Base-by-base conservation (phyloP, 176 grass and related monocot genomes). In the Cenchrus americanus region DNA sequence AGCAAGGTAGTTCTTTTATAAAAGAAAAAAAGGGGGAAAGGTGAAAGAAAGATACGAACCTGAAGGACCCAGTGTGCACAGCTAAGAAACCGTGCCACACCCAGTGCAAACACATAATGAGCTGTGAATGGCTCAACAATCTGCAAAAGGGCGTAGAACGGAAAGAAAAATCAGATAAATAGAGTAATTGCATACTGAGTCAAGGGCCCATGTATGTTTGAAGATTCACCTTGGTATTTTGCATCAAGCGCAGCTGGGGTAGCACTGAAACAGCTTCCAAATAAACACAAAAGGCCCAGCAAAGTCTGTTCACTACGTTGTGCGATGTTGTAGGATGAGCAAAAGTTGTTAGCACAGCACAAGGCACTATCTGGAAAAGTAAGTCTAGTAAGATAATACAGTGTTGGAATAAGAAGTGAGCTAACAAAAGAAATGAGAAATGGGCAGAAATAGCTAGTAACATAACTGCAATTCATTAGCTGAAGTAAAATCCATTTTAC, bases 21-120 rank as follows among this genome's bases (percentile, higher is more conserved):
- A 52, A 5, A 57, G 84, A 87, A 51, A 1, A 1, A 18, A 52
- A 73, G 5, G 23, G 23, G 12, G 8, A 42, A 24, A 59, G 67
- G 13, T 26, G 50, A 44, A 6, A 67, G 13, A 70, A 30, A 57
- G 30, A 81, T 80, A 86, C 83, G 19, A 86, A 99, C 96, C 96
- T 99, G 96, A 92, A 99, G 89, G 46, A 96, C 93, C 96, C 96
- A 99, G 81, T 99, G 96, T 78, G 93, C 96, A 72, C 96, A 99
- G 71, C 89, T 99, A 83, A 99, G 86, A 90, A 99, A 99, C 87
- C 96, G 94, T 83, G 96, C 93, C 59, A 99, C 86, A 13, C 96
- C 96, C 74, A 99, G 82, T 15, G 96, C 96, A 87, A 99, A 99
- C 72, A 99, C 96, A 71, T 99, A 99, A 76, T 99, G 96, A 72